Evolutionary conservation across 2,329 filamentous ascomycete genomes (phyloP).

Genomic region (Aspergillus ruber): DNA sequence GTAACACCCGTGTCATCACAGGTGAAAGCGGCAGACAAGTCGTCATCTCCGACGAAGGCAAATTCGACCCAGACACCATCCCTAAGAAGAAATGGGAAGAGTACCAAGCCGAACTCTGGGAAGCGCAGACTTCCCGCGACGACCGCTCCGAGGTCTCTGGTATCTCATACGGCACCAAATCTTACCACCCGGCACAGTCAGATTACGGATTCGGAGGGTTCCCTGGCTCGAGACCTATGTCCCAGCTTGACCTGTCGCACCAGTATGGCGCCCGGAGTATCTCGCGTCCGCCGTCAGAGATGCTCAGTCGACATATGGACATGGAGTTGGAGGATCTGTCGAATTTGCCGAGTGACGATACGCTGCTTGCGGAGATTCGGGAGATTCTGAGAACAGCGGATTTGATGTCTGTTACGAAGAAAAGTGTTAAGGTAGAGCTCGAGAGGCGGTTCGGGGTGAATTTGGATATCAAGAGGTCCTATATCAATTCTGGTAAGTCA

Average conservation of each 20-base stretch:
- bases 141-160: constrained; percentile 90
- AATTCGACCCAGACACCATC: constrained; percentile 88
- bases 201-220: constrained; percentile 59
- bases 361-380: constrained; percentile 84
- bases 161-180: constrained; percentile 88
- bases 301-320: constrained; percentile 59
- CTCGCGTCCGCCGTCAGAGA: constrained; percentile 69
- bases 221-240: constrained; percentile 55
- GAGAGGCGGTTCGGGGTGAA: constrained; percentile 83
- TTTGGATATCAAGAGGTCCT: constrained; percentile 80
- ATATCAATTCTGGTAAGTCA: constrained; percentile 82
- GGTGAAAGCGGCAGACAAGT: constrained; percentile 90
- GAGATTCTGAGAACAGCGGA: constrained; percentile 88
- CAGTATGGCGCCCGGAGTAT: constrained; percentile 45
- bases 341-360: constrained; percentile 79
- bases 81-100: constrained; percentile 99
- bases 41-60: constrained; percentile 92
- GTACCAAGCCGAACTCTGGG: constrained; percentile 97
- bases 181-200: constrained; percentile 53
- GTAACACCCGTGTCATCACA: constrained; percentile 94
- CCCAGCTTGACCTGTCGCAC: constrained; percentile 48
- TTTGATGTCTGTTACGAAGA: constrained; percentile 97
- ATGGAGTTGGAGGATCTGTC: constrained; percentile 69
- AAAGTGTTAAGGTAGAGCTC: constrained; percentile 89
- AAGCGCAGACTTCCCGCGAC: constrained; percentile 74